A percentile compares a stretch with the other conserved stretches of the same genome.
Conservation (phyloP, 2,329 filamentous ascomycete genomes). For the Nothopassalora personata region DNA sequence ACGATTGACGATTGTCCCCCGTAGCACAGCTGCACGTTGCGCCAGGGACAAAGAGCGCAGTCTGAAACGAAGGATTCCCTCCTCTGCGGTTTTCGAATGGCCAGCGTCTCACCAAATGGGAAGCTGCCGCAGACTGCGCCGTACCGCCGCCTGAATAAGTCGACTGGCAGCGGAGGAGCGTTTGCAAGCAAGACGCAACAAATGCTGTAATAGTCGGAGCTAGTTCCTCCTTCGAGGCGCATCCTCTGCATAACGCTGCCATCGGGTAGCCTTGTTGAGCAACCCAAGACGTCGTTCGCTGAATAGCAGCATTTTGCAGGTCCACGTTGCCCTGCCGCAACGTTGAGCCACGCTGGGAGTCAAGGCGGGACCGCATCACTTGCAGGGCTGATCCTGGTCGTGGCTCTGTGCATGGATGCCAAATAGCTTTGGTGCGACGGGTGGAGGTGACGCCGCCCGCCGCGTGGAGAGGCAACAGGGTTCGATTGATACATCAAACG, state of each 20-base stretch:
- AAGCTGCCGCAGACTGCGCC: not conserved
- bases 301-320: not conserved
- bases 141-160: not conserved
- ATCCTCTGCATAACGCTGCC: not conserved
- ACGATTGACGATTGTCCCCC: not conserved
- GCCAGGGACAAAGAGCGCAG: not conserved
- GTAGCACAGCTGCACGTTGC: not conserved
- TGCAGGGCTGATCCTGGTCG: not conserved
- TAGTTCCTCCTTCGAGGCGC: not conserved
- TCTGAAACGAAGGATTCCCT: not conserved
- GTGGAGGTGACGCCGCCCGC: not conserved
- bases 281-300: not conserved
- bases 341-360: slow-evolving; percentile 1
- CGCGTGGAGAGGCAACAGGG: not conserved
- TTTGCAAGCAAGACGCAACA: not conserved
- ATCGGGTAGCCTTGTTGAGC: not conserved
- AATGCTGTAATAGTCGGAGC: not conserved
- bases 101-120: not conserved
- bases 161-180: not conserved
- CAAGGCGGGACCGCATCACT: slow-evolving; percentile 1
- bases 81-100: not conserved
- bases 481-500: not conserved
- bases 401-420: slow-evolving; percentile 1
- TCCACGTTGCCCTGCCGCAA: not conserved
- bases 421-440: slow-evolving; percentile 4